A percentile compares a stretch with the other conserved stretches of the same genome.
Evolutionary conservation across 192 early-diverging fungal genomes (phyloP).

Genomic region (Backusella circina): DNA sequence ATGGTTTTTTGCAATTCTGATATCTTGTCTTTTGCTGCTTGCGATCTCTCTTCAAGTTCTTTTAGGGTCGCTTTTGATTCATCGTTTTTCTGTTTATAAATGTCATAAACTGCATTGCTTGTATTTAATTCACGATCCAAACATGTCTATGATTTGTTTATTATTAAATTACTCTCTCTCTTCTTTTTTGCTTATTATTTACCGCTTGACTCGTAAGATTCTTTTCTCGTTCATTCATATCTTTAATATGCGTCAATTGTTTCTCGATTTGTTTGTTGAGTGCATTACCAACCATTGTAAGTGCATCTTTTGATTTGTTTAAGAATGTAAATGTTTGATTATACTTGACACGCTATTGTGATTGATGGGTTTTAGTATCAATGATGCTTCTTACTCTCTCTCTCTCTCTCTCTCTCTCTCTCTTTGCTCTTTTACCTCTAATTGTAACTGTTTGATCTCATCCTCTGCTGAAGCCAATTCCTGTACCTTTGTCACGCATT

Average conservation of each 20-base stretch:
- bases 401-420: no score
- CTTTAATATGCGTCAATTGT: constrained; percentile 85
- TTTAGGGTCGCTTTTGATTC: constrained; percentile 13
- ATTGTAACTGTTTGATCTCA: constrained; percentile 14
- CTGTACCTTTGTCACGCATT: constrained; percentile 8
- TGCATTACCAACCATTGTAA: constrained; percentile 66
- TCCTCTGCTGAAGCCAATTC: constrained; percentile 12
- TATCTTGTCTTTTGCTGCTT: constrained; percentile 44
- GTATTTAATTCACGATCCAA: constrained; percentile 14
- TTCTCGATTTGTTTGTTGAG: constrained; percentile 80
- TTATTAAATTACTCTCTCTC: no score
- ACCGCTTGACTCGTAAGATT: constrained; percentile 50
- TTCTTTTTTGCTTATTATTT: constrained; percentile 7
- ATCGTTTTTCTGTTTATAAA: constrained; percentile 17
- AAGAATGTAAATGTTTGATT: constrained; percentile 76
- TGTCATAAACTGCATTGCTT: neutral
- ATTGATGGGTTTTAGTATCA: no score
- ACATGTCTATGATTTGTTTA: no score
- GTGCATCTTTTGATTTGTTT: constrained; percentile 72
- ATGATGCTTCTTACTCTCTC: no score
- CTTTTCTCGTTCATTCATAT: constrained; percentile 78
- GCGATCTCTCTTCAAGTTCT: constrained; percentile 57
- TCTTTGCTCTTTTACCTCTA: constrained; percentile 18
- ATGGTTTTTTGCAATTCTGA: constrained; percentile 35
- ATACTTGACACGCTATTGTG: constrained; percentile 60